A percentile compares a stretch with the other conserved stretches of the same genome.
phyloP scores from a whole-genome alignment of 176 grass and related monocot genomes.

The Oryza longistaminata region DNA sequence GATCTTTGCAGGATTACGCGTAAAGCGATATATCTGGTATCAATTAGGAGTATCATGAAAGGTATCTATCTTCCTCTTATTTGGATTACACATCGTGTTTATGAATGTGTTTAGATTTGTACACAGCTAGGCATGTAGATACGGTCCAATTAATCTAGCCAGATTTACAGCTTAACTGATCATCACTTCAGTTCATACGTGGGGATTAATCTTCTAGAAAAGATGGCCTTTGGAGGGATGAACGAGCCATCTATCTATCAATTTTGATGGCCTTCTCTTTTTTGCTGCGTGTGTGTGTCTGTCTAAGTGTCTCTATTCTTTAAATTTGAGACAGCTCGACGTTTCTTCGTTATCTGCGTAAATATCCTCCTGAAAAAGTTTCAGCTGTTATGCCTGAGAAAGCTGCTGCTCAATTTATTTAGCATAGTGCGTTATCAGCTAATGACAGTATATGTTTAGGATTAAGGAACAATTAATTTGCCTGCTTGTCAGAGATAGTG shows the following conservation, averaged over 20 bases:
- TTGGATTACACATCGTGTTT: not conserved
- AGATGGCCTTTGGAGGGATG: constrained; percentile 13
- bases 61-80: not conserved
- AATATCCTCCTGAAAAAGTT: constrained; percentile 9
- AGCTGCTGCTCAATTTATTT: not conserved
- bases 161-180: not conserved
- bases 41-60: constrained; percentile 1
- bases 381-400: not conserved
- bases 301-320: not conserved
- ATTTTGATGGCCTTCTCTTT: not conserved
- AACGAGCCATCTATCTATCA: not conserved
- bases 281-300: too few species aligned
- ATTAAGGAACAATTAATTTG: not conserved
- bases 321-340: not conserved
- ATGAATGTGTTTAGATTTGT: not conserved
- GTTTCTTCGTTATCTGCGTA: not conserved
- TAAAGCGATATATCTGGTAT: not conserved
- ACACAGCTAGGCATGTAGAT: not conserved
- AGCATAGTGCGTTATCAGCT: not conserved
- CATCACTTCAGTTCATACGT: not conserved
- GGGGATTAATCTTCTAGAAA: constrained; percentile 11
- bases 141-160: not conserved
- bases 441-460: not conserved
- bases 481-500: not conserved
- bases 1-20: constrained; percentile 14